Evolutionary conservation across 441 rosid genomes (phyloP).

Genomic region (Oxalis stricta): DNA sequence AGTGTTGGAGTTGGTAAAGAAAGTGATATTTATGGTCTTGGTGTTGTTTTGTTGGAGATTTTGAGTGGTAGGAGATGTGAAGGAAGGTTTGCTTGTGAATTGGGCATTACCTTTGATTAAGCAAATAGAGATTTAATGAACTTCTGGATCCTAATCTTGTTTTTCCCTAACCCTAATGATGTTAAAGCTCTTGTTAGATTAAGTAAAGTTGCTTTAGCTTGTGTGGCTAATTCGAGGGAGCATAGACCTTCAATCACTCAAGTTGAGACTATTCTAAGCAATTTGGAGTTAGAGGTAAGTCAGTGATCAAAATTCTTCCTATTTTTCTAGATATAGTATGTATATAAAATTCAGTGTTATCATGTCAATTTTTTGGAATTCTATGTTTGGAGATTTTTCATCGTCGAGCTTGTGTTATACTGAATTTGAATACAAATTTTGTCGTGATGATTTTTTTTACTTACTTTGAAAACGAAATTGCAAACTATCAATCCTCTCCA

Average conservation of each 20-base stretch:
- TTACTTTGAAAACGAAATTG: too few relatives aligned
- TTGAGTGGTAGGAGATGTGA: conserved; percentile 62
- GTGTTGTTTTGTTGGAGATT: conserved; percentile 66
- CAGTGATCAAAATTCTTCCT: too few relatives aligned
- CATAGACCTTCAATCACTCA: conserved; percentile 48
- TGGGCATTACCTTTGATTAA: conserved; percentile 79
- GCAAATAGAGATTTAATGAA: conserved; percentile 35
- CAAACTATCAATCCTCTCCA: too few relatives aligned
- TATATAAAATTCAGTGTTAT: too few relatives aligned
- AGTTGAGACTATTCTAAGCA: conserved; percentile 48
- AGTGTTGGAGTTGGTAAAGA: conserved; percentile 35
- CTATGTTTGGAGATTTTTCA: too few relatives aligned
- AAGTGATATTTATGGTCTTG: conserved; percentile 67
- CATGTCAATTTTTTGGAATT: too few relatives aligned
- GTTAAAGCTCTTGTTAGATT: conserved; percentile 38
- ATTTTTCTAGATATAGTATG: too few relatives aligned
- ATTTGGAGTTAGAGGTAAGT: conserved; percentile 31
- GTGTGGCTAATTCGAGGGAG: conserved; percentile 56
- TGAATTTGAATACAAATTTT: too few relatives aligned
- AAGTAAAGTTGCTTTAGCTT: conserved; percentile 64
- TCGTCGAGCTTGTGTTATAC: too few relatives aligned
- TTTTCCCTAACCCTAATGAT: conserved; percentile 34
- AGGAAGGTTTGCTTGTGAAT: conserved; percentile 41
- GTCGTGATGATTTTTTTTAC: too few relatives aligned
- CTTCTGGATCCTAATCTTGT: conserved; percentile 46